phyloP scores from a whole-genome alignment of 305 asterid genomes.

The Fraxinus greggii region DNA sequence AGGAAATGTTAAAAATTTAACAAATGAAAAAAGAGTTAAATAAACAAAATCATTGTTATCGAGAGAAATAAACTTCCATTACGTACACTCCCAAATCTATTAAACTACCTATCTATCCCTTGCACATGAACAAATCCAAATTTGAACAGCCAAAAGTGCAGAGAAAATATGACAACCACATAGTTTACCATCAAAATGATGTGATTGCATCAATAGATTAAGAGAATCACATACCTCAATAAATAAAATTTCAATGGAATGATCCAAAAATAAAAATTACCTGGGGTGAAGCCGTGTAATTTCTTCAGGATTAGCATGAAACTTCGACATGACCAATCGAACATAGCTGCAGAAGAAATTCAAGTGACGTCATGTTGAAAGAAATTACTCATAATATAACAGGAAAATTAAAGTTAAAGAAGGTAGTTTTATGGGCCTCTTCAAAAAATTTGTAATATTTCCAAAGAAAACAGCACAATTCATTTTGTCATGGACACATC shows the following conservation, averaged over 20 bases:
- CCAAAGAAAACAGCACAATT: neutral
- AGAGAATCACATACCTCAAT: neutral
- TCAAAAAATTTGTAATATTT: neutral
- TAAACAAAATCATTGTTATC: neutral
- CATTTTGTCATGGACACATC: neutral
- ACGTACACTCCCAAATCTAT: neutral
- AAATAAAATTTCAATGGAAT: neutral
- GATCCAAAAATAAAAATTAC: conserved; percentile 34
- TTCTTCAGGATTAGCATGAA: conserved; percentile 47
- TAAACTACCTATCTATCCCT: neutral
- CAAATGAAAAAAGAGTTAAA: neutral
- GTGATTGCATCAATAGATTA: neutral
- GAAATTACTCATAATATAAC: neutral
- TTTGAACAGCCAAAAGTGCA: neutral
- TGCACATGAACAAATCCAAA: neutral
- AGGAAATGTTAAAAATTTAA: neutral
- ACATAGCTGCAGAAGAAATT: conserved; percentile 61
- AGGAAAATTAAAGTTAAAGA: neutral
- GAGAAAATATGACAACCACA: neutral
- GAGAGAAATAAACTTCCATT: neutral
- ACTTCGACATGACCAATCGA: conserved; percentile 83
- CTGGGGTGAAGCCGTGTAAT: conserved; percentile 74
- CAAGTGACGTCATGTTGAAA: conserved; percentile 6
- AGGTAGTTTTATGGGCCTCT: neutral
- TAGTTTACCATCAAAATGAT: neutral